Base-by-base conservation (phyloP, 345 rosid genomes). In the Hibiscus mutabilis region DNA sequence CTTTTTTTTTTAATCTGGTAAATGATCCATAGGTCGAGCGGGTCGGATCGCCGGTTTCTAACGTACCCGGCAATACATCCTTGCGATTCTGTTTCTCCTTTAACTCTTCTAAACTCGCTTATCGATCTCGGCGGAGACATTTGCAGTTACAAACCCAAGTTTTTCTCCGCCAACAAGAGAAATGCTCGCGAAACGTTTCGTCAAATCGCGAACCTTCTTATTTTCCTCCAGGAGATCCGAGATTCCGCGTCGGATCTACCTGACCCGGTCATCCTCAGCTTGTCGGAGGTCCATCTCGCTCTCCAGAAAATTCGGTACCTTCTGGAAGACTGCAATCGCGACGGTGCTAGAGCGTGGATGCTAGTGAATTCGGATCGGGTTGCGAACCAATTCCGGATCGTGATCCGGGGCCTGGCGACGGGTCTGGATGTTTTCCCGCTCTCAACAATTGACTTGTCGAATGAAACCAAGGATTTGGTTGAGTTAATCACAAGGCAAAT, bases 221-320 rank as follows among this genome's bases (percentile, higher is more conserved):
- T 82, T 46, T 51, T 86, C 66, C 79, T 93, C 2, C 80, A 88
- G 51, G 97, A 93, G 22, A 27, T 89, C 37, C 76, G 76, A 22
- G 71, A 59, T 70, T 62, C 71, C 25, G 72, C 63, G 51, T 63
- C 42, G 66, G 77, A 35, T 68, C 62, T 78, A 1, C 81, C 81
- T 8, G 79, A 76, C 10, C 66, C 83, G 18, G 75, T 78, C 5
- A 74, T 82, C 60, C 66, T 84, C 63, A 62, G 87, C 74, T 80
- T 93, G 2, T 86, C 92, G 9, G 96, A 91, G 90, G 87, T 93
- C 53, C 91, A 91, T 51, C 63, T 86, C 73, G 68, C 83, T 31
- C 75, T 91, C 75, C 93, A 89, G 82, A 88, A 85, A 80, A 64
- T 93, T 21, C 79, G 55, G 18, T 84, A 58, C 77, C 79, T 89